Conservation (phyloP, 345 rosid genomes). For the Lenwebbia sp. region DNA sequence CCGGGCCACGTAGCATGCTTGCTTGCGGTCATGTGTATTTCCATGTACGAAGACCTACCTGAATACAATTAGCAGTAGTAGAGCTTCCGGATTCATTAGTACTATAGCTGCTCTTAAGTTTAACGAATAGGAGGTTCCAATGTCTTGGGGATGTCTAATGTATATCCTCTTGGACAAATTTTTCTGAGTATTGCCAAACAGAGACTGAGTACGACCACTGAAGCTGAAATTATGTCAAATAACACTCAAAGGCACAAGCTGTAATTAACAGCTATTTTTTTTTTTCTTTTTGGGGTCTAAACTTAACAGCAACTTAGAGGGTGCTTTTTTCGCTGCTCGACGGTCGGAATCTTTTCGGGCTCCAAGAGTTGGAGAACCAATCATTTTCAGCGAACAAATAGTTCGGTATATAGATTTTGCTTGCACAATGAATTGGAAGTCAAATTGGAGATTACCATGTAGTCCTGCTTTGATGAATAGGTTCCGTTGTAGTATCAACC, state of each 20-base stretch:
- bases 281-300: no score
- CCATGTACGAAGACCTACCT: background rate
- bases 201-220: background rate
- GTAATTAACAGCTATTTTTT: background rate
- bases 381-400: background rate
- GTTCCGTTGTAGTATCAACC: no score
- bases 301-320: no score
- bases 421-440: background rate
- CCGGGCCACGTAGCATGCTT: background rate
- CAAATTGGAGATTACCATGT: background rate
- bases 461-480: background rate
- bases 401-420: background rate
- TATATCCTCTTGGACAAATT: background rate
- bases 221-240: background rate
- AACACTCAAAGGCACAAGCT: no score
- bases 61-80: background rate
- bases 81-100: background rate
- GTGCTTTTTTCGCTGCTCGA: background rate
- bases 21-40: background rate
- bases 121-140: background rate
- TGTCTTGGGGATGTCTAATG: background rate
- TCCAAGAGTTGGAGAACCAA: accelerated
- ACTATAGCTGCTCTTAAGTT: no score
- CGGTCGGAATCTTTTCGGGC: background rate
- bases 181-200: background rate